Conservation (phyloP, 2,329 filamentous ascomycete genomes). For the Hirsutella thompsonii region DNA sequence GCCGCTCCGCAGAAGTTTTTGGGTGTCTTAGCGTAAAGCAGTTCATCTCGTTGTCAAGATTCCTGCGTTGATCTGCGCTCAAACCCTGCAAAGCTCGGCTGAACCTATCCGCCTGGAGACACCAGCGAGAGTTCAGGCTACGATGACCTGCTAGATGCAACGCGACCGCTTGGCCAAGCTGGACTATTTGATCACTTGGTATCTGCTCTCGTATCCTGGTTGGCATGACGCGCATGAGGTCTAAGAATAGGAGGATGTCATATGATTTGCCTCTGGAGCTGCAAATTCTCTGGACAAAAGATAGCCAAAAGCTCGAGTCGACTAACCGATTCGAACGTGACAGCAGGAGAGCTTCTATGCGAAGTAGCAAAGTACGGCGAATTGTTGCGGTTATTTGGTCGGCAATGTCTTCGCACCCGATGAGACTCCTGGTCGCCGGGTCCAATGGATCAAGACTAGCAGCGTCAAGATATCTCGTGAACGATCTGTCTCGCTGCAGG, state of each 20-base stretch:
- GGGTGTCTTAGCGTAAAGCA: too few species aligned
- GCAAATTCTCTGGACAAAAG: conserved; percentile 6
- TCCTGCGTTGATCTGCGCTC: conserved; percentile 2
- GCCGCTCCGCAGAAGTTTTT: too few species aligned
- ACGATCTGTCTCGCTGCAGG: conserved; percentile 5
- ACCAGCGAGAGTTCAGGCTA: conserved; percentile 8
- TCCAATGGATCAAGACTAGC: conserved; percentile 10
- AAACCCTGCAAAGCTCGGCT: conserved; percentile 6
- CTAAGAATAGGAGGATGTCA: conserved; percentile 8
- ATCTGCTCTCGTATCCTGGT: conserved; percentile 5
- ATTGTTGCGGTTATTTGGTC: conserved; percentile 8
- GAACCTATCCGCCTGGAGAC: conserved; percentile 7
- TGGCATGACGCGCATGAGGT: conserved; percentile 8
- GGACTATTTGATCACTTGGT: conserved; percentile 3
- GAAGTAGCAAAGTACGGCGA: conserved; percentile 7
- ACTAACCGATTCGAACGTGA: conserved; percentile 1
- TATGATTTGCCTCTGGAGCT: conserved; percentile 3
- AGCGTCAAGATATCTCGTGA: conserved; percentile 2
- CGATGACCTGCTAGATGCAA: conserved; percentile 8
- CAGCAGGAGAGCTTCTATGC: background rate
- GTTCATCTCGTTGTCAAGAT: conserved; percentile 5
- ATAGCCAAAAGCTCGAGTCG: conserved; percentile 8
- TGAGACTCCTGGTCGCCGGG: conserved; percentile 3
- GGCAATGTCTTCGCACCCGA: conserved; percentile 5
- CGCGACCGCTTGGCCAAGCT: conserved; percentile 6